Evolutionary conservation across 176 grass and related monocot species (phyloP).

Genomic region (Oropetium thomaeum): DNA sequence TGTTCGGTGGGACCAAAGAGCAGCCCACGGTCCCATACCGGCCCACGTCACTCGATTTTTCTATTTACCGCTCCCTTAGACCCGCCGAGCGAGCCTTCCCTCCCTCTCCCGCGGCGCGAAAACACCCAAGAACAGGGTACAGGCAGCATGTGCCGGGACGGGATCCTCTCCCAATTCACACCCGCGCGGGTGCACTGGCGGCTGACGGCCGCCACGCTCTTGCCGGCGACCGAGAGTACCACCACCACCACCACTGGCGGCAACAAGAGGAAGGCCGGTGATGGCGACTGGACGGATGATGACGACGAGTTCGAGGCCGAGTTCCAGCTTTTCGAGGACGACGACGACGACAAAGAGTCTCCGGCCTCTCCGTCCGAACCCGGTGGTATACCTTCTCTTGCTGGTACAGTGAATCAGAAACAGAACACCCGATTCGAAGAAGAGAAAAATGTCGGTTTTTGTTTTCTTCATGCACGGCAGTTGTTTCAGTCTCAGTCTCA

Average conservation of each 20-base stretch:
- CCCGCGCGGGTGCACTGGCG: slow-evolving; percentile 18
- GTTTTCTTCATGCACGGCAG: neutral
- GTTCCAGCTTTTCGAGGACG: slow-evolving; percentile 12
- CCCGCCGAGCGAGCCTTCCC: too few relatives aligned
- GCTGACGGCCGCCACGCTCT: slow-evolving; percentile 32
- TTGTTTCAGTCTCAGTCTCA: too few relatives aligned
- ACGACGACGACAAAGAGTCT: neutral
- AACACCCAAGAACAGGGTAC: too few relatives aligned
- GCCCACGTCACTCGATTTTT: neutral
- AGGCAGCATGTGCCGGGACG: slow-evolving; percentile 50
- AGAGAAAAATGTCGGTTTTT: too few relatives aligned
- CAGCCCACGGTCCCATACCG: neutral
- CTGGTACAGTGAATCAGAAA: slow-evolving; percentile 6
- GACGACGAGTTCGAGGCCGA: slow-evolving; percentile 14
- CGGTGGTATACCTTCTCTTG: neutral
- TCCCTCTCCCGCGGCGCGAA: neutral
- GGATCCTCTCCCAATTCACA: slow-evolving; percentile 28
- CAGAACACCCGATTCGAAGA: too few relatives aligned
- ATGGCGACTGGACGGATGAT: neutral
- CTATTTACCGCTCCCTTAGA: neutral
- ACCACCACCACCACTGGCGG: neutral
- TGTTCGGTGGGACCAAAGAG: neutral
- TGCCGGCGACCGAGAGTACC: neutral
- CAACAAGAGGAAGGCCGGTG: neutral
- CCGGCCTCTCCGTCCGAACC: neutral